Evolutionary conservation across 176 grass and related monocot genomes (phyloP), one percentile per base, ranked within the genome.

Genomic region (Elaeis guineensis): DNA sequence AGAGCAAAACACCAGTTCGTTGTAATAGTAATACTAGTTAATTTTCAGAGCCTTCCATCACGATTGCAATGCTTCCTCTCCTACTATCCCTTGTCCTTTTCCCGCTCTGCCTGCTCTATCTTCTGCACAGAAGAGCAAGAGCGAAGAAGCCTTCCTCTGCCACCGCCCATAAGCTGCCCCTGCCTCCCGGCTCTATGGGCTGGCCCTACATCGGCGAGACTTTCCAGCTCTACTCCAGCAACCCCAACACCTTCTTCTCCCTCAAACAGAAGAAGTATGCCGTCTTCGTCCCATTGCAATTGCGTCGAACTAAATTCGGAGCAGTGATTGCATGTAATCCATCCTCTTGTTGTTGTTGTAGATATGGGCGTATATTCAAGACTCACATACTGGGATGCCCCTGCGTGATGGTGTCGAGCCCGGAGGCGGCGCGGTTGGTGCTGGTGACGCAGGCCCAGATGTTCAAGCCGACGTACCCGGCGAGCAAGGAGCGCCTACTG

Each of bases 391-490:
- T 98, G 17, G 94, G 94, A 0, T 98, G 94, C 82, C 88, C 88
- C 57, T 98, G 94, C 67, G 79, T 98, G 16, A 98, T 98, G 94
- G 81, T 98, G 79, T 93, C 94, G 21, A 93, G 94, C 73, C 88
- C 94, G 2, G 94, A 98, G 78, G 94, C 94, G 26, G 94, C 94
- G 35, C 70, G 76, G 50, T 98, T 98, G 56, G 94, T 98, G 69
- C 85, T 98, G 5, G 88, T 98, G 14, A 98, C 81, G 5, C 88
- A 72, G 77, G 88, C 94, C 22, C 94, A 93, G 67, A 88, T 92
- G 52, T 98, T 98, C 88, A 98, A 93, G 68, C 94, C 94, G 25
- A 98, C 88, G 16, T 98, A 86, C 79, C 94, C 94, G 19, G 94
- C 79, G 5, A 98, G 94, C 84, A 98, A 98, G 79, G 94, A 98